Evolutionary conservation across 2,329 filamentous ascomycete genomes (phyloP), one percentile per base, ranked within the genome.

Genomic region (Berkeleyomyces rouxiae): DNA sequence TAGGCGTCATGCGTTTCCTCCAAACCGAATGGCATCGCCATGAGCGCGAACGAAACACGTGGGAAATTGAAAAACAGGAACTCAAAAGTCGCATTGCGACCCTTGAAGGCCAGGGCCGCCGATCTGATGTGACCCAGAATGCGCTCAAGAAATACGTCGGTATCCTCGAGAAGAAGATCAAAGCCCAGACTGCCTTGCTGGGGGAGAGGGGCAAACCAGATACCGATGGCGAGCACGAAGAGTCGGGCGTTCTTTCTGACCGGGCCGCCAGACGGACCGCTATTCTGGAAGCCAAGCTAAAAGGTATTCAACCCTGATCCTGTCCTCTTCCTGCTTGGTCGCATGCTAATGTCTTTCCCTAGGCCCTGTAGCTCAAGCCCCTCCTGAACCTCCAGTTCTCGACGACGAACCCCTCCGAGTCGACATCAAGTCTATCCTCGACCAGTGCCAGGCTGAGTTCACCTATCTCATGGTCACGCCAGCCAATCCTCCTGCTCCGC

Each of bases 21-120:
- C 93, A 99, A 76, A 93, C 93, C 58, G 92, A 99, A 82, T 99
- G 93, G 93, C 93, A 99, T 75, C 87, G 90, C 68, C 92, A 99
- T 74, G 93, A 99, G 76, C 88, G 93, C 75, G 93, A 96, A 72
- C 85, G 93, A 69, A 99, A 99, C 75, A 86, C 90, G 44, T 99
- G 93, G 93, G 93, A 99, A 74, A 99, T 99, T 72, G 93, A 99
- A 75, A 86, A 90, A 71, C 93, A 95, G 70, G 93, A 99, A 77
- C 97, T 99, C 93, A 96, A 95, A 78, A 90, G 89, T 68, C 86
- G 95, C 70, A 96, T 99, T 76, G 92, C 92, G 60, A 87, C 88
- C 70, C 82, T 97, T 67, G 93, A 99, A 75, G 93, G 93, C 62
- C 89, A 95, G 68, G 83, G 86, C 40, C 82, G 91, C 67, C 89